These are phyloP conservation scores for Tylopilus sp. DNA, from an alignment of 768 basidiomycete genomes.

Conservation along the genomic window DNA sequence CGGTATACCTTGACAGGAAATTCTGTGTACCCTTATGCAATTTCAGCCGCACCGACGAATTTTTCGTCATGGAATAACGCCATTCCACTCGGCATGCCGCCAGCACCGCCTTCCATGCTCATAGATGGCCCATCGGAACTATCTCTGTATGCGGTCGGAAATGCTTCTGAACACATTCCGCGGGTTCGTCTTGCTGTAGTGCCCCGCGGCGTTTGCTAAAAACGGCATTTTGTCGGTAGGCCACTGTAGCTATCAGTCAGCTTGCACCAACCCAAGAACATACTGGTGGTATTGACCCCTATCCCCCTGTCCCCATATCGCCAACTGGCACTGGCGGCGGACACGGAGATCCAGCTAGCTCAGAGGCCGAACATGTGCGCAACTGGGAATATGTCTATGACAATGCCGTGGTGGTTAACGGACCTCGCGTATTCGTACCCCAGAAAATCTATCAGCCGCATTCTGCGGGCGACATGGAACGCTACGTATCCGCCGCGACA, in stretches of 20 bases:
- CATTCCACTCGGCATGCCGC: background rate
- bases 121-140: background rate
- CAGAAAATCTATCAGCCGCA: constrained; percentile 69
- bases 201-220: background rate
- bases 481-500: constrained; percentile 64
- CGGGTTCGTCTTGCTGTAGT: constrained; percentile 7
- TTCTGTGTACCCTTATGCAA: too few species aligned
- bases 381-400: background rate
- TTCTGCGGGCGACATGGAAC: constrained; percentile 63
- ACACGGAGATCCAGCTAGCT: background rate
- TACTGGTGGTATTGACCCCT: background rate
- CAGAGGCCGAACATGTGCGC: background rate
- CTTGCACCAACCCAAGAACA: background rate
- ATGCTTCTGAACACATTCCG: background rate
- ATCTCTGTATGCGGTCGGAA: background rate
- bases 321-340: too few species aligned
- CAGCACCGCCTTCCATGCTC: background rate
- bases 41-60: too few species aligned
- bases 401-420: constrained; percentile 20
- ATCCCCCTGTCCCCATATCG: background rate
- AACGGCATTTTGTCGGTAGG: background rate
- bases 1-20: too few species aligned
- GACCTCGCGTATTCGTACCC: constrained; percentile 51
- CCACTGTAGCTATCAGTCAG: background rate
- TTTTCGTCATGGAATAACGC: too few species aligned